Percentiles rank a stretch among this genome's conserved stretches.
These are phyloP conservation scores for Venturia effusa DNA, from an alignment of 2,329 filamentous ascomycete genomes.

Conservation along the genomic window DNA sequence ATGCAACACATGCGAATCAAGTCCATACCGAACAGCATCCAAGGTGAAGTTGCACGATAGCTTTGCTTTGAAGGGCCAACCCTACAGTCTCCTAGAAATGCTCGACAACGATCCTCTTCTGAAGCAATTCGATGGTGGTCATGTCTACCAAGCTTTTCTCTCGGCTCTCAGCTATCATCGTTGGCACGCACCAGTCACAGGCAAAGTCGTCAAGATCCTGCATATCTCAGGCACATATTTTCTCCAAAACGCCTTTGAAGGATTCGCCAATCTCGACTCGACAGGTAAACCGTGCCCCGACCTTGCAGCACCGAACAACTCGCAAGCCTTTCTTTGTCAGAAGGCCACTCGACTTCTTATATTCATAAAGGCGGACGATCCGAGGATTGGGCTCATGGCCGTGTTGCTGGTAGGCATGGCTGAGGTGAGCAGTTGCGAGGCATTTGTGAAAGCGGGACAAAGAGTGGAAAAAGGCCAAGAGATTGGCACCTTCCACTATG, in stretches of 20 bases:
- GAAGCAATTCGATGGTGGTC: background rate
- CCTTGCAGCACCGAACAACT: background rate
- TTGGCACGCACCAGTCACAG: background rate
- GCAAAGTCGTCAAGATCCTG: background rate
- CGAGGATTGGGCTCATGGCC: background rate
- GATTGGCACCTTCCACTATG: background rate
- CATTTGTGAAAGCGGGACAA: background rate
- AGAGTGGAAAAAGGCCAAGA: background rate
- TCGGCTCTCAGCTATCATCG: background rate
- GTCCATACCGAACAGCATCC: background rate
- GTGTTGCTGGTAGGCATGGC: background rate
- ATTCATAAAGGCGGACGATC: background rate
- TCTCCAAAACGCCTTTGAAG: background rate
- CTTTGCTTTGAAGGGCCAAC: background rate
- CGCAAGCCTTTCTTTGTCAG: background rate
- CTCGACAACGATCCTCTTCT: background rate
- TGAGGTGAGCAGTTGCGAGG: background rate
- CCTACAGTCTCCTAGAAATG: background rate
- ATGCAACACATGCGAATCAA: background rate
- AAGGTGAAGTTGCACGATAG: background rate
- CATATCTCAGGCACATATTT: background rate
- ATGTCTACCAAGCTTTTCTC: background rate
- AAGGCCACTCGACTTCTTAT: background rate
- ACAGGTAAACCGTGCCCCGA: background rate
- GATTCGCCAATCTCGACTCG: background rate